Percentiles rank a stretch among this genome's conserved stretches.
phyloP scores from a whole-genome alignment of 495 filamentous ascomycete species.

The Penicillium argentinense region DNA sequence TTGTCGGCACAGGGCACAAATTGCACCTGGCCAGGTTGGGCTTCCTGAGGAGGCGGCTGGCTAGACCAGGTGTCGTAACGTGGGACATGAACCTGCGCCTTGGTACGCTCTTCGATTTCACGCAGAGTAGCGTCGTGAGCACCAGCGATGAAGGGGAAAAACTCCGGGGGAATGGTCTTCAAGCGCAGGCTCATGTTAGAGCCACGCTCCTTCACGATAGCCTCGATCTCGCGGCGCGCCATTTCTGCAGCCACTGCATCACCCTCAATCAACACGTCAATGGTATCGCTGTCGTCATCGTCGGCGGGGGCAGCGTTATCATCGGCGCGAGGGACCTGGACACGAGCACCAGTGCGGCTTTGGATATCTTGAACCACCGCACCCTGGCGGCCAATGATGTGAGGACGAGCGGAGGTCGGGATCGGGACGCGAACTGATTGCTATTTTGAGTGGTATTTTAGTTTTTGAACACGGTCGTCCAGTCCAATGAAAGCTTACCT shows the following conservation, averaged over 20 bases:
- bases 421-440: constrained; percentile 74
- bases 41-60: constrained; percentile 67
- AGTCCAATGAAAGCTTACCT: constrained; percentile 49
- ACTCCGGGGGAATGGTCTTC: constrained; percentile 82
- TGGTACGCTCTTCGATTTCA: constrained; percentile 67
- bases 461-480: no score
- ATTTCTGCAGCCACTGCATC: constrained; percentile 80
- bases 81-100: constrained; percentile 75
- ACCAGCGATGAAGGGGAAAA: constrained; percentile 93
- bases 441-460: constrained; percentile 37
- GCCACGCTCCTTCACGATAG: constrained; percentile 81
- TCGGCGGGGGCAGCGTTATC: constrained; percentile 47
- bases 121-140: constrained; percentile 67
- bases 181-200: constrained; percentile 76
- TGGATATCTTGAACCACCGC: constrained; percentile 85
- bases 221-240: constrained; percentile 76
- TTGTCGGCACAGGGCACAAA: constrained; percentile 66
- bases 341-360: constrained; percentile 78
- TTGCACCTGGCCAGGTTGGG: constrained; percentile 61
- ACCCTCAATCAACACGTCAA: constrained; percentile 87
- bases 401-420: constrained; percentile 74
- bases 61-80: constrained; percentile 71
- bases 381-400: constrained; percentile 90
- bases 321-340: constrained; percentile 82
- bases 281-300: constrained; percentile 74